These are phyloP conservation scores for Talaromyces atroroseus DNA, from an alignment of 2,329 filamentous ascomycete species.

Conservation along the genomic window DNA sequence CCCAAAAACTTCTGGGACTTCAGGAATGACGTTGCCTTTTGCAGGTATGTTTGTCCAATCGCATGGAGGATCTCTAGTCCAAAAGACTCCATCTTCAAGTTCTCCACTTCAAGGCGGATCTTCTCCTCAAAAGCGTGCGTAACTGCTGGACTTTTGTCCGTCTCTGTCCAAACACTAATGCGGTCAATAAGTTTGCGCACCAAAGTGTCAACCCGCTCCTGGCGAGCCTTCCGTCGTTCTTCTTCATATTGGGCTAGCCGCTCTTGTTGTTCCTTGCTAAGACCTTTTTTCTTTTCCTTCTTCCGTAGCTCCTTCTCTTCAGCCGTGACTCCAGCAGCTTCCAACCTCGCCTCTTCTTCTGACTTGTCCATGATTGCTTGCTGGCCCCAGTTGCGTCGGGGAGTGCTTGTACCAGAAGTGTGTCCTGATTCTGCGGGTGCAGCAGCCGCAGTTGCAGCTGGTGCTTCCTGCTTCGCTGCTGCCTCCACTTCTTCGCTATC, in stretches of 20 bases:
- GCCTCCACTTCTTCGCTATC: slow-evolving; percentile 31
- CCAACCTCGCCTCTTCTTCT: slow-evolving; percentile 66
- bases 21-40: slow-evolving; percentile 79
- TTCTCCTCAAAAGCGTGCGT: slow-evolving; percentile 89
- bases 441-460: slow-evolving; percentile 16
- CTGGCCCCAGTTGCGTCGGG: slow-evolving; percentile 61
- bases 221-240: slow-evolving; percentile 74
- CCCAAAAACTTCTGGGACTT: slow-evolving; percentile 97
- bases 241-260: slow-evolving; percentile 82
- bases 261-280: slow-evolving; percentile 89
- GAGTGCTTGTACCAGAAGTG: slow-evolving; percentile 41
- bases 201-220: slow-evolving; percentile 84
- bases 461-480: slow-evolving; percentile 16
- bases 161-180: slow-evolving; percentile 94
- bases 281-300: slow-evolving; percentile 83
- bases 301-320: slow-evolving; percentile 71
- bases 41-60: slow-evolving; percentile 83
- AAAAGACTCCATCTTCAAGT: slow-evolving; percentile 98
- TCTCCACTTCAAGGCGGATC: slow-evolving; percentile 90
- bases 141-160: slow-evolving; percentile 79
- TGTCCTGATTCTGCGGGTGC: slow-evolving; percentile 32
- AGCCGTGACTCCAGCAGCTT: slow-evolving; percentile 59
- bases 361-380: slow-evolving; percentile 84
- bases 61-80: slow-evolving; percentile 94
- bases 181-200: slow-evolving; percentile 81